Conservation (phyloP, 768 basidiomycete genomes). For the Boletus pseudopeckii region DNA sequence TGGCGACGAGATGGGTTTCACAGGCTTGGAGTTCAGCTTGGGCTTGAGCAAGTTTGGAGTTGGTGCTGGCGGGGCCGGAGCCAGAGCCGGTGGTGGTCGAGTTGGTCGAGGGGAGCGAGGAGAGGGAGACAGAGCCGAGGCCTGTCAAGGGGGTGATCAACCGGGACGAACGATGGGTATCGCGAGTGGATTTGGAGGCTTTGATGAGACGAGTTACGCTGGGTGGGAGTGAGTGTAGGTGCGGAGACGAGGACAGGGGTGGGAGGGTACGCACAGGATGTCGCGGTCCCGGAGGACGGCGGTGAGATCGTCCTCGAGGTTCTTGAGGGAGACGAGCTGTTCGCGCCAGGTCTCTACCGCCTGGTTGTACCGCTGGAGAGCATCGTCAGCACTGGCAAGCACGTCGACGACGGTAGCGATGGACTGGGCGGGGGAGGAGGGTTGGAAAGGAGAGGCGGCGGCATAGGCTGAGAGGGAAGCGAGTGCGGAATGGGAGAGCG, state of each 20-base stretch:
- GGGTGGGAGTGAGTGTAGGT: neutral
- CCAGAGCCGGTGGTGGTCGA: slow-evolving; percentile 23
- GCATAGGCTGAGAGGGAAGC: slow-evolving; percentile 73
- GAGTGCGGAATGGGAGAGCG: slow-evolving; percentile 56
- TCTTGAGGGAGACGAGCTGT: slow-evolving; percentile 55
- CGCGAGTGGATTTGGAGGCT: slow-evolving; percentile 56
- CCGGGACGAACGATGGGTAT: slow-evolving; percentile 32
- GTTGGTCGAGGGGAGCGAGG: slow-evolving; percentile 38
- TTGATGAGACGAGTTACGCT: slow-evolving; percentile 81
- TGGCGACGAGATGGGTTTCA: slow-evolving; percentile 65
- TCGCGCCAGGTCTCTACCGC: slow-evolving; percentile 67
- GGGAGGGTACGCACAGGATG: slow-evolving; percentile 59
- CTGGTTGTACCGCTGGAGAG: slow-evolving; percentile 55
- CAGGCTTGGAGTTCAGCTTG: slow-evolving; percentile 82
- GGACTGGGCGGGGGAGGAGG: slow-evolving; percentile 12
- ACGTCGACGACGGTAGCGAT: slow-evolving; percentile 48
- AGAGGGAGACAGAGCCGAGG: slow-evolving; percentile 42
- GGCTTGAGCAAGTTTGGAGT: slow-evolving; percentile 55
- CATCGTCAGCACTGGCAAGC: slow-evolving; percentile 65
- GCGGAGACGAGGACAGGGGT: neutral
- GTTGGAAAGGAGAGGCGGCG: slow-evolving; percentile 50
- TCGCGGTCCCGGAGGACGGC: slow-evolving; percentile 68
- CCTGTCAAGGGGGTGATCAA: slow-evolving; percentile 13
- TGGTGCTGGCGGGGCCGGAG: slow-evolving; percentile 15
- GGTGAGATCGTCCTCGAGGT: slow-evolving; percentile 68